phyloP scores from a whole-genome alignment of 2,329 filamentous ascomycete genomes.

The Penicillium sp. region DNA sequence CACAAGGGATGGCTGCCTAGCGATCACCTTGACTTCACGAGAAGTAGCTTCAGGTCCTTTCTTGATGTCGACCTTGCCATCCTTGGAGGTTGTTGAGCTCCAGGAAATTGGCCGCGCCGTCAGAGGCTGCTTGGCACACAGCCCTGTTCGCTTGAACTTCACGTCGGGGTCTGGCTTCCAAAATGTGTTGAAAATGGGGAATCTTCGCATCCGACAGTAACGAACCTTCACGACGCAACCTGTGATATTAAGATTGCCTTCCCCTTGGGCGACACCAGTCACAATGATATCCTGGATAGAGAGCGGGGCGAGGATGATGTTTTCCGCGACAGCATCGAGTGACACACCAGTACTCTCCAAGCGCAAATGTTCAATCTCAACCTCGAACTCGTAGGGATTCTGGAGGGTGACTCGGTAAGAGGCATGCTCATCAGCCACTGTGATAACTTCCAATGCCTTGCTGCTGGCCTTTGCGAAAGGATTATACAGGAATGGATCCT shows the following conservation, averaged over 20 bases:
- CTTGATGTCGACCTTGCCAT: conserved; percentile 34
- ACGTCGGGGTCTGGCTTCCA: conserved; percentile 70
- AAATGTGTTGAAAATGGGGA: conserved; percentile 76
- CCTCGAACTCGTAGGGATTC: conserved; percentile 90
- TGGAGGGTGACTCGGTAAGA: conserved; percentile 82
- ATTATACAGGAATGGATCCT: conserved; percentile 92
- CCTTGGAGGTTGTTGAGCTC: conserved; percentile 43
- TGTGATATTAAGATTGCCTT: conserved; percentile 71
- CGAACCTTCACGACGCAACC: conserved; percentile 79
- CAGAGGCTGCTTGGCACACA: conserved; percentile 57
- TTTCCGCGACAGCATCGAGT: conserved; percentile 67
- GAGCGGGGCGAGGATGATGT: conserved; percentile 74
- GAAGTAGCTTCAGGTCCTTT: conserved; percentile 39
- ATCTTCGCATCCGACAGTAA: conserved; percentile 78
- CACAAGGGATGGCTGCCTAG: conserved; percentile 73
- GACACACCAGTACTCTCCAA: conserved; percentile 73
- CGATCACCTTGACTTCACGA: conserved; percentile 70
- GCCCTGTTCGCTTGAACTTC: conserved; percentile 76
- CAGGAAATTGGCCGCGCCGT: conserved; percentile 50
- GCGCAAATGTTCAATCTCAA: conserved; percentile 80
- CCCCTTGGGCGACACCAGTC: conserved; percentile 64
- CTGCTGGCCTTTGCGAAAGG: conserved; percentile 74
- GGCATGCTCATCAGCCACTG: conserved; percentile 77
- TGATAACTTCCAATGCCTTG: conserved; percentile 61
- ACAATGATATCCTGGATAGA: conserved; percentile 77